Conservation (phyloP, 768 basidiomycete genomes). For the Mycena galopus region DNA sequence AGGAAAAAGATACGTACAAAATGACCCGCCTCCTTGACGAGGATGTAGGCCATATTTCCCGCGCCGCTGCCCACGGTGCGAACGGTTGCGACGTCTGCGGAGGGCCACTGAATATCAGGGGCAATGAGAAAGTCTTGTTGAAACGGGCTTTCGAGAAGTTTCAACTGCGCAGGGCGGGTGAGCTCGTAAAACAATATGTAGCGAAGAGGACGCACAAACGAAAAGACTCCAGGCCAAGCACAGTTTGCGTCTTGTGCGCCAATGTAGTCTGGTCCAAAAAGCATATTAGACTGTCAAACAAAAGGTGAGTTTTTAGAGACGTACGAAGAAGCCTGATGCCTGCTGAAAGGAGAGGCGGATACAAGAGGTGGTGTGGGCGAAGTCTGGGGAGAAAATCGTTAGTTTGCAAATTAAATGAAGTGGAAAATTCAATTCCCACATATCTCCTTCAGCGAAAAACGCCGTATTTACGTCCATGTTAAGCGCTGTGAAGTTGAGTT, state of each 20-base stretch:
- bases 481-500: conserved; percentile 34
- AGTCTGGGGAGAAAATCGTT: not conserved
- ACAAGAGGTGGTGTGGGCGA: conserved; percentile 39
- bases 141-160: conserved; percentile 40
- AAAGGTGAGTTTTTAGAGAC: not conserved
- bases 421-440: conserved; percentile 21
- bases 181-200: not conserved
- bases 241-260: conserved; percentile 46
- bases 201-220: conserved; percentile 35
- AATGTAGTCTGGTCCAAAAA: conserved; percentile 42
- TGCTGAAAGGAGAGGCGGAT: conserved; percentile 40
- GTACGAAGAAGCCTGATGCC: conserved; percentile 45
- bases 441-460: conserved; percentile 36
- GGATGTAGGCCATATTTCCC: conserved; percentile 47
- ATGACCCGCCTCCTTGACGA: conserved; percentile 48
- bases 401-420: not conserved
- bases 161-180: conserved; percentile 31
- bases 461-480: conserved; percentile 29
- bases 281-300: not conserved
- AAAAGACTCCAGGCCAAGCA: conserved; percentile 44
- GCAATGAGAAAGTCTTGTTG: conserved; percentile 42
- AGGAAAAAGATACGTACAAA: conserved; percentile 39
- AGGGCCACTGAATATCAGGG: conserved; percentile 45
- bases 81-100: conserved; percentile 39
- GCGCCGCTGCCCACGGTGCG: conserved; percentile 46